These are phyloP conservation scores for Pseudocercospora vitis DNA, from an alignment of 2,329 filamentous ascomycete genomes.

Conservation along the genomic window DNA sequence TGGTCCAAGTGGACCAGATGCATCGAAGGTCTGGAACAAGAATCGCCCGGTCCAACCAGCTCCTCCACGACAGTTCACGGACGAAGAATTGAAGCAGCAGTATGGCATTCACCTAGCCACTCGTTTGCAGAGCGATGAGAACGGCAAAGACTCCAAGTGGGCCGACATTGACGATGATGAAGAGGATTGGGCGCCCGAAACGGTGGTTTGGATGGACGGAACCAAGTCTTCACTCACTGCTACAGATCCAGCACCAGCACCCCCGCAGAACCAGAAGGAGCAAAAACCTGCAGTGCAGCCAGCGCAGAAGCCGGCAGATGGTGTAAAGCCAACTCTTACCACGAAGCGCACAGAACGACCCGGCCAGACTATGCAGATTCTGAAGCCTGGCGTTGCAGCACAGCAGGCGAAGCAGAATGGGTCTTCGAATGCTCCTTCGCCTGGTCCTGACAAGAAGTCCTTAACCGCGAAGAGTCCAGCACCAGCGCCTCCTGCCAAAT, in stretches of 20 bases:
- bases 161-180: slow-evolving; percentile 87
- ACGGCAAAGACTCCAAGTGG: slow-evolving; percentile 77
- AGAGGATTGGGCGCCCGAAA: slow-evolving; percentile 81
- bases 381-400: slow-evolving; percentile 48
- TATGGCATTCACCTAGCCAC: slow-evolving; percentile 84
- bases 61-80: slow-evolving; percentile 78
- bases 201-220: slow-evolving; percentile 84
- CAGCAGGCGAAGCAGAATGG: slow-evolving; percentile 40
- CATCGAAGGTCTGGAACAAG: slow-evolving; percentile 82
- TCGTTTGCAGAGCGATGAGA: slow-evolving; percentile 72
- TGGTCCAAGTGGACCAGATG: slow-evolving; percentile 60
- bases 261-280: slow-evolving; percentile 18
- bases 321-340: slow-evolving; percentile 32
- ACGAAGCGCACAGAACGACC: slow-evolving; percentile 40
- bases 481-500: slow-evolving; percentile 75
- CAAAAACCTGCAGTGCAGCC: slow-evolving; percentile 24
- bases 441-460: slow-evolving; percentile 57
- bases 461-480: slow-evolving; percentile 70
- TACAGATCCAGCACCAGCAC: slow-evolving; percentile 39
- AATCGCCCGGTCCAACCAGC: slow-evolving; percentile 69
- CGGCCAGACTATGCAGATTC: slow-evolving; percentile 48
- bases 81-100: slow-evolving; percentile 80
- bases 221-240: slow-evolving; percentile 76
- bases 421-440: slow-evolving; percentile 59
- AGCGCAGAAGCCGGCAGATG: slow-evolving; percentile 30